A percentile compares a stretch with the other conserved stretches of the same genome.
Evolutionary conservation across 2,329 filamentous ascomycete species (phyloP).

Genomic region (Claviceps paspali): DNA sequence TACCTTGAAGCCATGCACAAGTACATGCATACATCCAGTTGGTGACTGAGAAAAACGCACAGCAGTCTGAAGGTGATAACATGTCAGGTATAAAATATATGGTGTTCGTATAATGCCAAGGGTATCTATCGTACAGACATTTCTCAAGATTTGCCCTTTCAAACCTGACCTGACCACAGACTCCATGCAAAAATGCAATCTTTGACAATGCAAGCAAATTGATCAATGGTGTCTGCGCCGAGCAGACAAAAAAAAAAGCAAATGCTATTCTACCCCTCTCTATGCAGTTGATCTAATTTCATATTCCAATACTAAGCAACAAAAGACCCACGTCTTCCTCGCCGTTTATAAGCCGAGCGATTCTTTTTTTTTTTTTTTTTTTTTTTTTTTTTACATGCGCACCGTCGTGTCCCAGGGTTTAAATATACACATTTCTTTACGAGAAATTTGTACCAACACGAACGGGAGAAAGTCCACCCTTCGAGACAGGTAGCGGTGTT

Average conservation of each 20-base stretch:
- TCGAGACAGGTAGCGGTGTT: background rate
- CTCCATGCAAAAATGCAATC: background rate
- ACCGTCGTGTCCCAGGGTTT: background rate
- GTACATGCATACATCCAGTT: background rate
- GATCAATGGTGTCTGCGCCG: background rate
- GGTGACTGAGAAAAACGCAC: background rate
- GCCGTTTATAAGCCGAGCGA: background rate
- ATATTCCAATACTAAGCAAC: background rate
- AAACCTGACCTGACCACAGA: background rate
- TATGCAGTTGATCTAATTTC: background rate
- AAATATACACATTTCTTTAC: background rate
- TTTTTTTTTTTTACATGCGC: background rate
- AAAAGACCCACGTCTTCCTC: background rate
- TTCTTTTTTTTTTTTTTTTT: background rate
- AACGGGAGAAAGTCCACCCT: background rate
- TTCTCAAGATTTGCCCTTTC: background rate
- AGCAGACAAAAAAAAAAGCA: background rate
- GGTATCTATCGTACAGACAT: conserved; percentile 1
- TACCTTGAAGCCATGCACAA: background rate
- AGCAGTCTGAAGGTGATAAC: background rate
- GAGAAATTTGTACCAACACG: background rate
- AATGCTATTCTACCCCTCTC: no score
- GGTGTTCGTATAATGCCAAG: background rate
- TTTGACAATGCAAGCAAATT: background rate
- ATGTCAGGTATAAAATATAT: background rate